Conservation (phyloP, 139 green algal species). For the Pseudopediastrum boryanum region DNA sequence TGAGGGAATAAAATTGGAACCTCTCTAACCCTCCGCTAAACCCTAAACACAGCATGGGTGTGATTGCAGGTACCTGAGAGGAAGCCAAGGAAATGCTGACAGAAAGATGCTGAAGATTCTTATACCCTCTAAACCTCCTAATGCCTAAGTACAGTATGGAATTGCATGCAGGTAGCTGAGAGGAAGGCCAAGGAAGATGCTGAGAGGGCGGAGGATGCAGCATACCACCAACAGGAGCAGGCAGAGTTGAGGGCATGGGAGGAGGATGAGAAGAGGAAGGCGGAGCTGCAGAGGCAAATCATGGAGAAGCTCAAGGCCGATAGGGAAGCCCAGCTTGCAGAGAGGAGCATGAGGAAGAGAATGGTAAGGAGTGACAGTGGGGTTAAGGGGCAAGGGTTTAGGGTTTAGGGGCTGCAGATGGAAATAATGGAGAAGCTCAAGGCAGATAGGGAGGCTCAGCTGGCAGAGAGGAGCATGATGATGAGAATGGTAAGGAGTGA, state of each 20-base stretch:
- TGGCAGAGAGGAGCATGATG: slow-evolving; percentile 32
- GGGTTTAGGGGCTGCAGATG: not conserved
- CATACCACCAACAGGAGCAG: slow-evolving; percentile 43
- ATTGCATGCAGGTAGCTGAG: no score
- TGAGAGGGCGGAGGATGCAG: slow-evolving; percentile 37
- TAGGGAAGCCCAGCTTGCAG: slow-evolving; percentile 32
- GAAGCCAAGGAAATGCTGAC: no score
- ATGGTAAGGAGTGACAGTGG: no score
- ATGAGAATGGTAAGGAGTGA: no score
- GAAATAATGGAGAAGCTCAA: slow-evolving; percentile 16
- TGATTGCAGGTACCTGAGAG: no score
- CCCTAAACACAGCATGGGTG: no score
- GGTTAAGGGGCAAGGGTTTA: no score
- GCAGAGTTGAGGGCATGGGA: slow-evolving; percentile 26
- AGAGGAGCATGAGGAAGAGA: slow-evolving; percentile 29
- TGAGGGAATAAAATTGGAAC: no score
- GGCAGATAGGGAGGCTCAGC: slow-evolving; percentile 29
- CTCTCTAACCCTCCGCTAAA: no score
- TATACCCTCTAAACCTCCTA: no score
- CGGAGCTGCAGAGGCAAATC: not conserved
- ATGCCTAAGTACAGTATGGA: no score
- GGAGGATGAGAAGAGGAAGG: slow-evolving; percentile 22
- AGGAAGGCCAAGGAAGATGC: slow-evolving; percentile 24
- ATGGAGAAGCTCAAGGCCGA: slow-evolving; percentile 24
- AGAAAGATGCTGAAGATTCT: no score